Evolutionary conservation across 169 alveolate species (phyloP), one percentile per base, ranked within the genome.

Genomic region (Cryptosporidium meleagridis): DNA sequence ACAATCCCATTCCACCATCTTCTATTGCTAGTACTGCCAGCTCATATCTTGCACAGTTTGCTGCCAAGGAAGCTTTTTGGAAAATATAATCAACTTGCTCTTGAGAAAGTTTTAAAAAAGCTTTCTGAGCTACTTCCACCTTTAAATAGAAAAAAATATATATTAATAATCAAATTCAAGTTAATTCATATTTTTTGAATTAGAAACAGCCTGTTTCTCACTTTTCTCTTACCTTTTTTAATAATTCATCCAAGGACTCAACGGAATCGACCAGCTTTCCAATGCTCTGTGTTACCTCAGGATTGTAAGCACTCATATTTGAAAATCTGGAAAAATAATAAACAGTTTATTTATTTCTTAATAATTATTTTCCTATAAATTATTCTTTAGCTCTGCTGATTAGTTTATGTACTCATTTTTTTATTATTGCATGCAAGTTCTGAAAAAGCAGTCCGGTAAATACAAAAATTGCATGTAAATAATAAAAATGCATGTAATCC

Each of bases 1-100:
- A 31, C 37, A 84, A 44, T 16, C 92, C 92, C 92, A 87, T 87
- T 29, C 92, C 92, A 1, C 86, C 91, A 48, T 87, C 92, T 39
- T 87, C 91, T 21, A 67, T 41, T 26, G 92, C 92, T 26, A 87
- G 23, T 21, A 44, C 87, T 23, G 92, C 92, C 12, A 87, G 48
- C 33, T 69, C 87, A n/a, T 62, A 58, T 44, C 92, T 84, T 62
- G 80, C 86, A 33, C 67, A 51, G 35, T 84, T 72, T 21, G 92
- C 92, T 51, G 91, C 92, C 61, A 72, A 70, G 14, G 92, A 84
- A 3, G 92, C 91, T 45, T 59, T 65, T n/a, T 61, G 85, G 33
- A 87, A 87, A 39, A 87, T 85, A 61, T 37, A 39, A 44, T 92
- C 93, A 45, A 65, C 93, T 70, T 91, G 86, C 67, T 68, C 91